Percentiles rank a stretch among this genome's conserved stretches.
Conservation (phyloP, 495 filamentous ascomycete species). For the Daldinia grandis region DNA sequence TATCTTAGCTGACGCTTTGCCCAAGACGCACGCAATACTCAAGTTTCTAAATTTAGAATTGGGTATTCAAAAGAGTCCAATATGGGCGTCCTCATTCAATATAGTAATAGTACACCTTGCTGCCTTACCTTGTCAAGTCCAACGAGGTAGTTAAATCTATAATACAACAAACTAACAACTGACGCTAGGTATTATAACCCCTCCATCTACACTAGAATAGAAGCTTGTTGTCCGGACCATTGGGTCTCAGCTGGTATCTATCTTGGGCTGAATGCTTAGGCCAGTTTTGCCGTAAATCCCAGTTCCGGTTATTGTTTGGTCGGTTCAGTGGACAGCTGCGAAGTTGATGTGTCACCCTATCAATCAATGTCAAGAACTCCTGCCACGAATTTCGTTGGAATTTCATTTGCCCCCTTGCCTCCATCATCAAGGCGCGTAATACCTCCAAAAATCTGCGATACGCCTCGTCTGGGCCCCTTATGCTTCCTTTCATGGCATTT, state of each 20-base stretch:
- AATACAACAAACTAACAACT: not conserved
- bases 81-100: not conserved
- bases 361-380: not conserved
- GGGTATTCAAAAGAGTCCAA: not conserved
- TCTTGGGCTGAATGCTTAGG: not conserved
- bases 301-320: not conserved
- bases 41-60: not conserved
- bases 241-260: not conserved
- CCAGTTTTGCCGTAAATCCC: not conserved
- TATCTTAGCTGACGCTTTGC: not conserved
- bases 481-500: not conserved
- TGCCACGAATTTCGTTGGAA: not conserved
- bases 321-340: not conserved
- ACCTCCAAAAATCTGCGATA: not conserved
- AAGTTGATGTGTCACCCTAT: not conserved
- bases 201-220: not conserved
- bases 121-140: not conserved
- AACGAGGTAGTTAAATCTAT: not conserved
- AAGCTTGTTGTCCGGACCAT: not conserved
- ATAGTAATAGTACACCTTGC: not conserved
- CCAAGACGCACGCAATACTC: not conserved
- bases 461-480: not conserved
- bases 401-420: not conserved
- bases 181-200: not conserved
- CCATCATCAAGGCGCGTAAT: conserved; percentile 5